Base-by-base conservation (phyloP, 1,284 basidiomycete genomes). In the Fomitopsis schrenkii region DNA sequence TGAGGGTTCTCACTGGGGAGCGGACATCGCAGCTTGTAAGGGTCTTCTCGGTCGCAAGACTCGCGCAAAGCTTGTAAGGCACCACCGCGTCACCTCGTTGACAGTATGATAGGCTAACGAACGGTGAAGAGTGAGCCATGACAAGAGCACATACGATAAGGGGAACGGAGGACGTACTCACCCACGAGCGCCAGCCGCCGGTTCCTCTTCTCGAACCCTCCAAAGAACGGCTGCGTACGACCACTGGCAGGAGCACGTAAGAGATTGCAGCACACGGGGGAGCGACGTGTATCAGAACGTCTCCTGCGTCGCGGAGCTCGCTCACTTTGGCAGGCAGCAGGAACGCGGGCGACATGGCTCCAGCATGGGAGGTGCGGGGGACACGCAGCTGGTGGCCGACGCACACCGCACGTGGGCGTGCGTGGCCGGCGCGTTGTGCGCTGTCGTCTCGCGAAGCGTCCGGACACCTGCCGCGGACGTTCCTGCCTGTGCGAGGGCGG, bases 261-360 rank as follows among this genome's bases (percentile, higher is more conserved):
- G 36, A 54, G 52, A 54, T 54, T 38, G 52, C 19, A 40, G 19
- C 35, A 35, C 35, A 38, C 30, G 8, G 35, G n/a, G 15, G 15
- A n/a, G 19, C 33, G 52, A 54, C 52, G 52, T 54, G 52, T 54
- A 54, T 54, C 52, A 54, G 52, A 54, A 54, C 14, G 36, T 54
- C 52, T 15, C 5, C 19, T 22, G 19, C 36, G 40, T 36, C 52
- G 22, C 22, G 17, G 33, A 53, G 15, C 52, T 54, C 28, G 36
- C 36, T 26, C 19, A 10, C 26, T 50, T 33, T 40, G 38, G 38
- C 38, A 40, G 12, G 38, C 12, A 40, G 12, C 6, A 40, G 7
- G 52, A 35, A 54, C 52, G 52, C 52, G 19, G 17, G 36, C 12
- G 52, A 54, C 52, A 35, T 38, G 35, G 38, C 9, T 8, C 38